Evolutionary conservation across 352 stramenopile genomes (phyloP).

Genomic region (Phytopythium chamaehyphon): DNA sequence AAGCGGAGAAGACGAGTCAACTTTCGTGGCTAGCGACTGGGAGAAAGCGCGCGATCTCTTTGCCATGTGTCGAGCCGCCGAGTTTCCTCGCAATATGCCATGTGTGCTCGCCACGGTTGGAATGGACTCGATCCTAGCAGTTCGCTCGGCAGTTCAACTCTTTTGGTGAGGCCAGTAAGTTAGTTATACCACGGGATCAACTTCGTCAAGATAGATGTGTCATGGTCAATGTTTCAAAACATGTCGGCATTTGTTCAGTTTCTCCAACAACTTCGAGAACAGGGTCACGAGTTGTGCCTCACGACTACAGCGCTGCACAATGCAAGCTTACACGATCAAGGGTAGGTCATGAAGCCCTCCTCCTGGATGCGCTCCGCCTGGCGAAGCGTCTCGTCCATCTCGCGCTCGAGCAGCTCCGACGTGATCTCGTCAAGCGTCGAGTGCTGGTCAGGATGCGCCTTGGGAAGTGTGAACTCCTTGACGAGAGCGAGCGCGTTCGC

Average conservation of each 20-base stretch:
- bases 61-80: slow-evolving; percentile 35
- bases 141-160: not conserved
- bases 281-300: too few species aligned
- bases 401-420: slow-evolving; percentile 15
- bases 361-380: slow-evolving; percentile 21
- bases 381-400: slow-evolving; percentile 6
- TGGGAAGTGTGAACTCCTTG: slow-evolving; percentile 78
- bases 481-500: slow-evolving; percentile 94
- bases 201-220: too few species aligned
- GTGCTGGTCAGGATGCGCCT: slow-evolving; percentile 22
- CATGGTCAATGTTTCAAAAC: too few species aligned
- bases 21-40: slow-evolving; percentile 25
- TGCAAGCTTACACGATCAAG: not conserved
- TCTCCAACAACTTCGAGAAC: not conserved
- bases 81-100: slow-evolving; percentile 62
- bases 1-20: not conserved
- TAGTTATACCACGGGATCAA: too few species aligned
- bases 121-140: slow-evolving; percentile 21
- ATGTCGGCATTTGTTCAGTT: too few species aligned
- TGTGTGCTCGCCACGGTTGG: slow-evolving; percentile 38
- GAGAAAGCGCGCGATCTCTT: slow-evolving; percentile 47
- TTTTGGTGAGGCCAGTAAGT: not conserved
- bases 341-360: slow-evolving; percentile 30
- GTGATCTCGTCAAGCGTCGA: slow-evolving; percentile 14
- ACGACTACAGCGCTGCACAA: not conserved